phyloP scores from a whole-genome alignment of 1,284 basidiomycete species.

The Anthracocystis setariae region DNA sequence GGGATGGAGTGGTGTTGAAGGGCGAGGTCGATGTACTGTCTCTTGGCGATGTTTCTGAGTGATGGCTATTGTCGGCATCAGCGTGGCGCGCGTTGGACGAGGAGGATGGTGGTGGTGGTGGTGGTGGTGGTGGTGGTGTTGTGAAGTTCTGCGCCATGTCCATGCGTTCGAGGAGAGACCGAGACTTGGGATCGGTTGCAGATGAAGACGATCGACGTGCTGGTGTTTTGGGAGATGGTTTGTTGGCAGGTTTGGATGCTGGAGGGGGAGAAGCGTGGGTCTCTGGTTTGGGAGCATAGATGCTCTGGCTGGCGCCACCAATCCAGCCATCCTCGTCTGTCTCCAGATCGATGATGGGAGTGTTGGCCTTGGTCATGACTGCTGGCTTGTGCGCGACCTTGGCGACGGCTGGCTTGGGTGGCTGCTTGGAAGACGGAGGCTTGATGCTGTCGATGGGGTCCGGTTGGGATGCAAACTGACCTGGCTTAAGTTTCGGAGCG shows the following conservation, averaged over 20 bases:
- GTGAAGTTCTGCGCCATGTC: conserved; percentile 25
- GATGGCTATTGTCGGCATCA: neutral
- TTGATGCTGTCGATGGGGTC: conserved; percentile 17
- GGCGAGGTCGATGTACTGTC: conserved; percentile 15
- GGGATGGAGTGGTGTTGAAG: conserved; percentile 32
- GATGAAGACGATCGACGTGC: conserved; percentile 5
- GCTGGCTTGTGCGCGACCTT: neutral
- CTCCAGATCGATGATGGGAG: conserved; percentile 34
- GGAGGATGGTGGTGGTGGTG: conserved; percentile 26
- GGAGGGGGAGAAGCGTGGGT: conserved; percentile 29
- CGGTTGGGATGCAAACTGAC: conserved; percentile 10
- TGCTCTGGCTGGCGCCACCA: conserved; percentile 52
- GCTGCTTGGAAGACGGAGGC: neutral
- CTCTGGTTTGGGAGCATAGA: conserved; percentile 38
- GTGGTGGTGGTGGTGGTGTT: conserved; percentile 37
- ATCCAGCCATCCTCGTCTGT: conserved; percentile 49
- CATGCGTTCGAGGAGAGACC: conserved; percentile 41
- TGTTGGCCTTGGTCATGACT: conserved; percentile 1
- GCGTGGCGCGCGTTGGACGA: conserved; percentile 10
- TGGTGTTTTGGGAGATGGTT: conserved; percentile 24
- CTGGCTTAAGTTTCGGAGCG: conserved; percentile 24
- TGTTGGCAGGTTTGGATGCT: conserved; percentile 9
- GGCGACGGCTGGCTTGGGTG: neutral
- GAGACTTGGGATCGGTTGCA: neutral
- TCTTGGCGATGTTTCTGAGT: conserved; percentile 6